Evolutionary conservation across 192 early-diverging fungal species (phyloP), one percentile per base, ranked within the genome.

Genomic region (Allomyces macrogynus): DNA sequence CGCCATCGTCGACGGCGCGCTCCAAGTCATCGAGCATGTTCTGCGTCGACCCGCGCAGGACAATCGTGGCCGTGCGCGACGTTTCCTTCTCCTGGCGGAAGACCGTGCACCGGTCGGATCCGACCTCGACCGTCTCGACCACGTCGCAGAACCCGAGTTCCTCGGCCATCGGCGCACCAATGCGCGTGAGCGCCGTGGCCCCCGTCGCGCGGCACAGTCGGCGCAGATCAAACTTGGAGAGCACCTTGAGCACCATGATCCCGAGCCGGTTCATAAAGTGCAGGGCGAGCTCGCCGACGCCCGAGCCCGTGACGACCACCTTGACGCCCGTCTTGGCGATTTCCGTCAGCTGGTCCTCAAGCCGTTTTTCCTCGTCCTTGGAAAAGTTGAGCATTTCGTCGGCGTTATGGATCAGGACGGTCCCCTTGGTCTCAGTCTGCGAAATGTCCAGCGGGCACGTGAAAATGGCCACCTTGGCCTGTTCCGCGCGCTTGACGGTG

Each of bases 101-200:
- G n/a, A 96, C 87, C 12, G 95, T 98, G 68, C 93, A 93, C 65
- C 92, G 86, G 77, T 98, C 93, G 70, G 87, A 85, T 68, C 95
- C 95, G 74, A 98, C 94, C 75, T 98, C 95, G 62, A 93, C 87
- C 40, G 89, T 88, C 72, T 93, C 90, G 25, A 98, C 87, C 75
- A 96, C 80, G 67, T 98, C 95, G 80, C 93, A 96, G 80, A 81
- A 92, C 61, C 95, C 95, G 86, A 96, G 90, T 69, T 98, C 95
- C 81, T 98, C 95, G 24, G 93, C 76, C 71, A 81, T 93, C 26
- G 95, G 95, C 44, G 83, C 89, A 72, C 94, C 88, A 22, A 98
- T 74, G 66, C 95, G 88, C 22, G 95, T 87, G 70, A 98, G 75
- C 9, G 92, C 88, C 16, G 88, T 93, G 40, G 93, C 95, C 4